Evolutionary conservation across 2,329 filamentous ascomycete genomes (phyloP), one percentile per base, ranked within the genome.

Genomic region (Fulvia fulva): DNA sequence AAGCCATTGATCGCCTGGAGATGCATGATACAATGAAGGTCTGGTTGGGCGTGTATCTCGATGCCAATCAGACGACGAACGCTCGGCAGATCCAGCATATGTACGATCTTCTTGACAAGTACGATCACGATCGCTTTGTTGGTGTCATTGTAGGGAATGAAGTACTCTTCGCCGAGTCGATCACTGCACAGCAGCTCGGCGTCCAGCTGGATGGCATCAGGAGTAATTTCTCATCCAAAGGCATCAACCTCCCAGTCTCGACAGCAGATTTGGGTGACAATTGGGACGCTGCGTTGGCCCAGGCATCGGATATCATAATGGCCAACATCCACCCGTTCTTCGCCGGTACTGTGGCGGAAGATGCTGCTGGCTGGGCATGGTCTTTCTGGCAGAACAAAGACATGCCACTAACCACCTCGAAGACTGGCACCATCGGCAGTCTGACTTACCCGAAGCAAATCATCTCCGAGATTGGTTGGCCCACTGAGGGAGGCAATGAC

Each of bases 271-370:
- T 97, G 0, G 93, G 93, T 25, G 87, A 94, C 68, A 88, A 93
- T 68, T 97, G 93, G 93, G 87, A 85, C 2, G 69, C 80, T 0
- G 78, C 80, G 1, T 83, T 97, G 19, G 89, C 88, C 0, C 67
- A 76, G 3, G 80, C 85, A 53, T 89, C 90, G 44, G 92, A 97
- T 73, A 87, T 90, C 68, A 86, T 97, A 74, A 97, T 97, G 92
- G 88, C 90, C 66, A 97, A 97, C 71, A 90, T 97, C 55, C 94
- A 97, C 71, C 93, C 94, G 0, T 97, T 97, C 81, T 97, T 97
- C 71, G 89, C 87, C 0, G 93, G 93, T 49, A 85, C 90, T 12
- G 78, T 82, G 0, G 87, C 86, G 1, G 77, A 83, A 1, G 72
- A 82, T 1, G 90, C 91, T 0, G 87, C 91, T 0, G 76, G 72